Conservation (phyloP, 2,329 filamentous ascomycete genomes). For the Westerdykella aurantiaca region DNA sequence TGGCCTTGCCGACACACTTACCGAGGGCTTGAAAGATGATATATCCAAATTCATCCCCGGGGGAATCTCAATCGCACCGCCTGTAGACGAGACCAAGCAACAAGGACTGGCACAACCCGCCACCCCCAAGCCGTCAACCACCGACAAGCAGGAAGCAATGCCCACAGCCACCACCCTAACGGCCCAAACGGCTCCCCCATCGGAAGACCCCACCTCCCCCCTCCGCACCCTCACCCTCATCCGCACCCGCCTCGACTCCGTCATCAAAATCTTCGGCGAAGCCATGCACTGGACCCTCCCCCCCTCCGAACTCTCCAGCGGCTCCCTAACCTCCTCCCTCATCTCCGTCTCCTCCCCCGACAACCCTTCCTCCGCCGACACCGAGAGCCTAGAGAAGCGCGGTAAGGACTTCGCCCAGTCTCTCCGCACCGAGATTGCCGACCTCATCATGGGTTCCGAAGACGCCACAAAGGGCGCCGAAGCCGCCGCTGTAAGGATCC, state of each 20-base stretch:
- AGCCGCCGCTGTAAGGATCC: slow-evolving; percentile 66
- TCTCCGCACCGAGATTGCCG: slow-evolving; percentile 65
- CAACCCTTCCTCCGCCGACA: slow-evolving; percentile 56
- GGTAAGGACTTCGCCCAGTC: slow-evolving; percentile 72
- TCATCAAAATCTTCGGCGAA: slow-evolving; percentile 87
- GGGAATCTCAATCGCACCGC: slow-evolving; percentile 20
- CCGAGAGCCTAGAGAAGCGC: slow-evolving; percentile 70
- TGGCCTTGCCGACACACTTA: slow-evolving; percentile 71
- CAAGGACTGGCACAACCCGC: background rate
- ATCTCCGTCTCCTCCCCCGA: slow-evolving; percentile 78
- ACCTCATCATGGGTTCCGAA: slow-evolving; percentile 53
- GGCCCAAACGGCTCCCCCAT: slow-evolving; percentile 38
- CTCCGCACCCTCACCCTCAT: slow-evolving; percentile 79
- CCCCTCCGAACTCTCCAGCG: slow-evolving; percentile 68
- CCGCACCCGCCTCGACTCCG: slow-evolving; percentile 74
- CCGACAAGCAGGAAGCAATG: background rate
- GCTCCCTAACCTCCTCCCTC: slow-evolving; percentile 66
- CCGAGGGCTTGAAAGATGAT: slow-evolving; percentile 65
- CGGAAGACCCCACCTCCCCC: slow-evolving; percentile 59
- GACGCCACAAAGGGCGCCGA: slow-evolving; percentile 60
- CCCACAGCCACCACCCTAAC: slow-evolving; percentile 13
- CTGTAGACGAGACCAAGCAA: slow-evolving; percentile 2
- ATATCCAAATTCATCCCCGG: slow-evolving; percentile 65
- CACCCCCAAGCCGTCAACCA: background rate
- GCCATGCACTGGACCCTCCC: slow-evolving; percentile 94